Evolutionary conservation across 2,329 filamentous ascomycete species (phyloP), one percentile per base, ranked within the genome.

Genomic region (Apiospora pterosperma): DNA sequence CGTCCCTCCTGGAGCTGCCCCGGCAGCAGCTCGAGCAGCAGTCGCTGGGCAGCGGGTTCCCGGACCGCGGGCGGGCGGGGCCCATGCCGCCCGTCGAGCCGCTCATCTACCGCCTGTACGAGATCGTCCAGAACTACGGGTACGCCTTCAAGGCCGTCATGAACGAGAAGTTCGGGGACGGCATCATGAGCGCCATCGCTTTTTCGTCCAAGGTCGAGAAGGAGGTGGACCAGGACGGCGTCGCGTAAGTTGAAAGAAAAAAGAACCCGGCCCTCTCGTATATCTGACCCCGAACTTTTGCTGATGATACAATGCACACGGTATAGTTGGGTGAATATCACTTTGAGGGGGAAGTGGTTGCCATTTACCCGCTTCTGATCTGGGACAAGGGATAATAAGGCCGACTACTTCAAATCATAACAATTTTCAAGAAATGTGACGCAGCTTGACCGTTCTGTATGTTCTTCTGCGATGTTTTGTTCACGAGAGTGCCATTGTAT

Each of bases 51-150:
- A 82, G 82, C 38, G 90, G 88, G 0, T 94, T 92, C 73, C 94
- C 93, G 0, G 92, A 97, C 76, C 87, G 94, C 3, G 94, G 94
- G 38, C 84, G 88, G 62, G 86, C 89, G 0, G 87, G 92, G 1
- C 90, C 93, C 64, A 94, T 96, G 92, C 92, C 92, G 0, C 92
- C 92, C 0, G 89, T 87, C 65, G 93, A 97, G 76, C 93, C 93
- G 5, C 79, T 96, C 70, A 94, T 97, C 74, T 98, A 98, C 78
- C 84, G 95, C 2, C 77, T 97, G 66, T 97, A 93, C 77, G 95
- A 98, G 83, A 91, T 97, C 75, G 90, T 98, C 67, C 94, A 97
- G 81, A 98, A 97, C 77, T 97, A 97, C 74, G 95, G 95, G 1
- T 96, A 97, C 77, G 92, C 94, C 0, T 97, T 96, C 80, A 97